These are phyloP conservation scores for Magnusiomyces sp. DNA, from an alignment of 1,139 yeast species.

Conservation along the genomic window DNA sequence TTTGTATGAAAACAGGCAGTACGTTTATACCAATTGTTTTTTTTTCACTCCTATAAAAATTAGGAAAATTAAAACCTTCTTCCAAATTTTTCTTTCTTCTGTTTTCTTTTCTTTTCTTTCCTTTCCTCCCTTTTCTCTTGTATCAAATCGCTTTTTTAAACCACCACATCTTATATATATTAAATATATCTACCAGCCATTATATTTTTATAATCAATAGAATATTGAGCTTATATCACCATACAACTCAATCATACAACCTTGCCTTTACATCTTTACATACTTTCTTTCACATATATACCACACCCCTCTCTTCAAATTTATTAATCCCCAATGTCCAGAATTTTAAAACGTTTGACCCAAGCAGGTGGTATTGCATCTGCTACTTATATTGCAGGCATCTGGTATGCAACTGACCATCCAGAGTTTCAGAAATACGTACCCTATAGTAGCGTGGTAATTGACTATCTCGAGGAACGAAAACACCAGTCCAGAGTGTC, in stretches of 20 bases:
- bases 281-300: background rate
- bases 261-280: background rate
- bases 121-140: background rate
- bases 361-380: slow-evolving; percentile 5
- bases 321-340: slow-evolving; percentile 1
- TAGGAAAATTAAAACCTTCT: background rate
- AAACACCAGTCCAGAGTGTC: slow-evolving; percentile 17
- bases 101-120: background rate
- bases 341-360: slow-evolving; percentile 1
- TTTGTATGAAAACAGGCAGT: too few species aligned
- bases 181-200: background rate
- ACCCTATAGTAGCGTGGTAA: slow-evolving; percentile 20
- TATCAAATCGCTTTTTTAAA: background rate
- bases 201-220: background rate
- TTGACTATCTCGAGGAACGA: slow-evolving; percentile 25
- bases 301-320: background rate
- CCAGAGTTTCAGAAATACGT: slow-evolving; percentile 20
- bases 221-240: background rate
- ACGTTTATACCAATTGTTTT: too few species aligned
- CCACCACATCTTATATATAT: background rate
- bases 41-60: background rate
- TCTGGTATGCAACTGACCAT: slow-evolving; percentile 10
- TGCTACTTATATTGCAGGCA: slow-evolving; percentile 7
- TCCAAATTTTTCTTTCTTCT: background rate
- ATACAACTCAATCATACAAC: background rate